Evolutionary conservation across 805 yeast genomes (phyloP).

Genomic region (Lipomyces orientalis): DNA sequence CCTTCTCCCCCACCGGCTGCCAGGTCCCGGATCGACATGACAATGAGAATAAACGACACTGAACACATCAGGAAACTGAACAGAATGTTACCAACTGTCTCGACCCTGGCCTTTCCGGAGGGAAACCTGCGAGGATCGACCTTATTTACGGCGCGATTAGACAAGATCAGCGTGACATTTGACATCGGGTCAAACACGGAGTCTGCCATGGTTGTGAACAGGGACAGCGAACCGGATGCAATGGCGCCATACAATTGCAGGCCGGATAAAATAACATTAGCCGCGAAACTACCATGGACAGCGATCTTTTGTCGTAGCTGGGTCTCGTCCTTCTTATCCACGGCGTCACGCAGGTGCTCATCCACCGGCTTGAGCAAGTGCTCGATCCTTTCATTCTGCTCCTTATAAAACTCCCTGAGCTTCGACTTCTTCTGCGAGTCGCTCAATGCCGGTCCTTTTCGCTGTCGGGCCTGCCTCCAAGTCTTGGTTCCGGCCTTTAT

Average conservation of each 20-base stretch:
- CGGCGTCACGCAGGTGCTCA: slow-evolving; percentile 15
- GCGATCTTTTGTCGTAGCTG: slow-evolving; percentile 17
- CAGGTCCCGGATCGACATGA: slow-evolving; percentile 20
- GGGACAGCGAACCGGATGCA: slow-evolving; percentile 31
- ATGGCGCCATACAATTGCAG: slow-evolving; percentile 28
- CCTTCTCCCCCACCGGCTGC: background rate
- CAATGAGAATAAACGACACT: slow-evolving; percentile 27
- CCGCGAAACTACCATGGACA: slow-evolving; percentile 25
- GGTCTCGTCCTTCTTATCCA: slow-evolving; percentile 7
- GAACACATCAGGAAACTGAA: slow-evolving; percentile 30
- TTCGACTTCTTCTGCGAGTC: slow-evolving; percentile 5
- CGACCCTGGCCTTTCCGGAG: slow-evolving; percentile 26
- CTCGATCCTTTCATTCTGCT: slow-evolving; percentile 24
- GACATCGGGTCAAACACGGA: slow-evolving; percentile 29
- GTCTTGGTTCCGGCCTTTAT: background rate
- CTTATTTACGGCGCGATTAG: slow-evolving; percentile 20
- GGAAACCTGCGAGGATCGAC: slow-evolving; percentile 24
- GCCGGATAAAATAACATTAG: slow-evolving; percentile 21
- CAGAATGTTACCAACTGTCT: slow-evolving; percentile 28
- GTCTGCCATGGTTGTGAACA: slow-evolving; percentile 32
- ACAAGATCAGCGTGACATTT: slow-evolving; percentile 17
- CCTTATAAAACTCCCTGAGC: slow-evolving; percentile 15
- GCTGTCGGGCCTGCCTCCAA: background rate
- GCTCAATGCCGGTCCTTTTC: background rate
- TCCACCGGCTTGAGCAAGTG: slow-evolving; percentile 23